A percentile compares a stretch with the other conserved stretches of the same genome.
Conservation (phyloP, 331 rosid genomes). For the Phaseolus coccineus region DNA sequence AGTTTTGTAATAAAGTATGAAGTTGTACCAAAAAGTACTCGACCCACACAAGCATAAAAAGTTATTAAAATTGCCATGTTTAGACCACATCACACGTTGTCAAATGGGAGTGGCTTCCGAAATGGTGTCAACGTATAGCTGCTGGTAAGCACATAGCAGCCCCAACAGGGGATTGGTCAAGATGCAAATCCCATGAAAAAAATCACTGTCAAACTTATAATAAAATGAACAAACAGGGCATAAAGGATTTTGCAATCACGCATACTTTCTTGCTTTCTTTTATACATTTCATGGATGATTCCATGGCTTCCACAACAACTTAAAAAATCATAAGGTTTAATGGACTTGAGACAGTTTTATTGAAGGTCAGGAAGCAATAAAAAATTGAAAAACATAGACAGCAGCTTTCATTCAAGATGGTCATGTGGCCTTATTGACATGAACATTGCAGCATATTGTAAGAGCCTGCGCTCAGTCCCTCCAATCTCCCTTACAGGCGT, state of each 20-base stretch:
- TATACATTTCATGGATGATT: slow-evolving; percentile 27
- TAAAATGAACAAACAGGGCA: slow-evolving; percentile 6
- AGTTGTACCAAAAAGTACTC: too few species aligned
- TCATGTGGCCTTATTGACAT: slow-evolving; percentile 97
- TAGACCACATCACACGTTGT: too few species aligned
- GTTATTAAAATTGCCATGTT: too few species aligned
- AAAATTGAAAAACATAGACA: not conserved
- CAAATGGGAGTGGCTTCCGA: too few species aligned
- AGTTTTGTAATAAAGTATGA: too few species aligned
- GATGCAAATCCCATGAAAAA: not conserved
- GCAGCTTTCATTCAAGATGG: slow-evolving; percentile 70
- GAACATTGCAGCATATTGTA: slow-evolving; percentile 97
- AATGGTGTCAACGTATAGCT: too few species aligned
- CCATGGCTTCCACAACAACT: slow-evolving; percentile 1
- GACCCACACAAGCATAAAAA: too few species aligned
- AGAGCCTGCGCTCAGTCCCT: slow-evolving; percentile 65
- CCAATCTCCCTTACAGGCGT: slow-evolving; percentile 64
- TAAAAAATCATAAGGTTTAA: slow-evolving; percentile 3
- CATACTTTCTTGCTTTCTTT: not conserved
- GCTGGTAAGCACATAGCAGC: not conserved
- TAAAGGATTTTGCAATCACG: slow-evolving; percentile 9
- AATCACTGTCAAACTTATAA: not conserved
- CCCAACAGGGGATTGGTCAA: not conserved
- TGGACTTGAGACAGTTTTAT: slow-evolving; percentile 8
- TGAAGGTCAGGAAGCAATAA: not conserved